Evolutionary conservation across 257 asterid genomes (phyloP).

Genomic region (Sherardia arvensis): DNA sequence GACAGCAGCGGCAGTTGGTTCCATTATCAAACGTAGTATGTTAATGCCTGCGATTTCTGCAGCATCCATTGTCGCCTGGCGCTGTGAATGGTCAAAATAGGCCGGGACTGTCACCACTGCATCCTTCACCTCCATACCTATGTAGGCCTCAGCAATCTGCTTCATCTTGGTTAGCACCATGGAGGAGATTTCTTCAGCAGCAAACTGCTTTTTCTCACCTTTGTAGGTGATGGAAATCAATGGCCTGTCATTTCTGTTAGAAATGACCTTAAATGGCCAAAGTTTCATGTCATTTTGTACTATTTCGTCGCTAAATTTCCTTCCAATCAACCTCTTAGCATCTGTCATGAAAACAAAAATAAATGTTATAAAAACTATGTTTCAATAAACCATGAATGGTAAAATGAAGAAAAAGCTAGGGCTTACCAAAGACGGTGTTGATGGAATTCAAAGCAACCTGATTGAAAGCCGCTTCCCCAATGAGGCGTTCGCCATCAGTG

Average conservation of each 20-base stretch:
- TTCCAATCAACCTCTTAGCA: slow-evolving; percentile 1
- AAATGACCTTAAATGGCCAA: slow-evolving; percentile 8
- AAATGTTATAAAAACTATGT: too few species aligned
- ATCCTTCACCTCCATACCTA: neutral
- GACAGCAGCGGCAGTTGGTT: neutral
- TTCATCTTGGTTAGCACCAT: slow-evolving; percentile 6
- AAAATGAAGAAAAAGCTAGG: neutral
- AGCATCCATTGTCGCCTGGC: slow-evolving; percentile 2
- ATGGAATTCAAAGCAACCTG: neutral
- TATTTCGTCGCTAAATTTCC: slow-evolving; percentile 2
- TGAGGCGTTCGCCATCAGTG: neutral
- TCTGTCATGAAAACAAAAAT: neutral
- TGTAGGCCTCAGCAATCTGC: neutral
- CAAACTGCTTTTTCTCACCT: neutral
- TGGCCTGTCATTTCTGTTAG: neutral
- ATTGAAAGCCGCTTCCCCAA: neutral
- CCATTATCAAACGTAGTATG: neutral
- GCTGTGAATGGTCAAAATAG: slow-evolving; percentile 1
- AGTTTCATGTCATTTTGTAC: slow-evolving; percentile 2
- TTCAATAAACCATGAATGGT: too few species aligned
- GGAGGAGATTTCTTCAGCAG: neutral
- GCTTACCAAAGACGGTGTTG: neutral
- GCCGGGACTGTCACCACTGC: neutral
- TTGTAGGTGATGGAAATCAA: neutral
- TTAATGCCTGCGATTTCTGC: neutral